Evolutionary conservation across 306 rosid species (phyloP), one percentile per base, ranked within the genome.

Genomic region (Citrullus amarus): DNA sequence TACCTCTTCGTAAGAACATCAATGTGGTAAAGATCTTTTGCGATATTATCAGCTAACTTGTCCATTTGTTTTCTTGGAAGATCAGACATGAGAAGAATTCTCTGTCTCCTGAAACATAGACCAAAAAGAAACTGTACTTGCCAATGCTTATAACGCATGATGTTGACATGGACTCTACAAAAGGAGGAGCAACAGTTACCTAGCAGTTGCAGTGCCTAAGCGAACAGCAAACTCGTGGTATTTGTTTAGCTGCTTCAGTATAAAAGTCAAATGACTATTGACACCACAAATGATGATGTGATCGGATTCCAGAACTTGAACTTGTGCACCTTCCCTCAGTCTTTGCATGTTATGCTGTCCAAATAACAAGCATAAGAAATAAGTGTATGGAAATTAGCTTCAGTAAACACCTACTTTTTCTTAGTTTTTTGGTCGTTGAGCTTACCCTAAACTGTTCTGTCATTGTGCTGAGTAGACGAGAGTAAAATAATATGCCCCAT

Each of bases 381-480:
- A 66, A 36, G 71, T 65, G 48, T 18, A 32, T 73, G 77, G 62
- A 20, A 38, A 66, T 69, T 57, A 81, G 78, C 61, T 28, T 66
- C 70, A 62, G 73, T 17, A 16, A 59, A 81, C 58, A 54, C 14
- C 66, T 66, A 44, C 2, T 48, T 72, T 50, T 32, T 72, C 46
- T 50, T 6, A 13, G 13, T 48, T 72, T 48, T 50, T 58, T 69
- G 32, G 73, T 81, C 70, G 67, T 82, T 36, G 81, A 79, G 66
- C 81, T 87, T 90, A 95, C 99, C 93, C 99, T 88, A 86, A 95
- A 90, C 85, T 95, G 97, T 87, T 95, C 99, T 1, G 96, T 88
- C 99, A 88, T 95, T 48, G 97, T 95, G 86, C 97, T 92, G 85
- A 91, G 86, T 75, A 95, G 90, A 72, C 96, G 97, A 84, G 96